phyloP scores from a whole-genome alignment of 225 moss, liverwort and hornwort species.

The Marchantia polymorpha region DNA sequence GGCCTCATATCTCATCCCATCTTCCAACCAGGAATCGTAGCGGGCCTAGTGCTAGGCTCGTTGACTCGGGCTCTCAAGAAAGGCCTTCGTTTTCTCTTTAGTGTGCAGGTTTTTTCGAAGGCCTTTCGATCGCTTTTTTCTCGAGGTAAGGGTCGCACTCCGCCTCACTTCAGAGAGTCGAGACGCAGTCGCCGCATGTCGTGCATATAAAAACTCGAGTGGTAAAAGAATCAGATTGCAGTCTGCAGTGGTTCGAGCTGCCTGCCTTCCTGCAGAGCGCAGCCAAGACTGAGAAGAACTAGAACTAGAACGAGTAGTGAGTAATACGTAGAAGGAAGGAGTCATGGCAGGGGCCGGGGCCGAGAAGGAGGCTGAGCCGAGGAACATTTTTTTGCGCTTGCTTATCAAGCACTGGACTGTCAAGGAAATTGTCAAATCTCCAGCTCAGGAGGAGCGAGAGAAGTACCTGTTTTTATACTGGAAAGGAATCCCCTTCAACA shows the following conservation, averaged over 20 bases:
- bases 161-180: background rate
- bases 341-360: constrained; percentile 22
- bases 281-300: background rate
- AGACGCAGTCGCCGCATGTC: background rate
- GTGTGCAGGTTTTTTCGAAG: background rate
- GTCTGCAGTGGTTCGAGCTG: background rate
- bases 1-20: background rate
- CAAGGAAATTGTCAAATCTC: constrained; percentile 43
- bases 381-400: constrained; percentile 44
- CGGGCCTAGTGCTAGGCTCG: background rate
- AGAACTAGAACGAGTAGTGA: background rate
- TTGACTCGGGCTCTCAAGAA: constrained; percentile 2
- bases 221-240: background rate
- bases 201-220: background rate
- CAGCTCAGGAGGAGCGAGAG: constrained; percentile 41
- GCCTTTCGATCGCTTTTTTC: background rate
- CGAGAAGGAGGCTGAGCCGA: constrained; percentile 35
- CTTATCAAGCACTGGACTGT: constrained; percentile 69
- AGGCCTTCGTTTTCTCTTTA: background rate
- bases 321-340: too few relatives aligned
- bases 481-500: constrained; percentile 53
- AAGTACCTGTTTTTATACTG: constrained; percentile 47
- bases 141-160: background rate
- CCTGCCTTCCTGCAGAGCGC: background rate
- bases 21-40: background rate